Percentiles rank a stretch among this genome's conserved stretches.
Evolutionary conservation across 2,329 filamentous ascomycete genomes (phyloP).

Genomic region (Pseudogymnoascus pannorum): DNA sequence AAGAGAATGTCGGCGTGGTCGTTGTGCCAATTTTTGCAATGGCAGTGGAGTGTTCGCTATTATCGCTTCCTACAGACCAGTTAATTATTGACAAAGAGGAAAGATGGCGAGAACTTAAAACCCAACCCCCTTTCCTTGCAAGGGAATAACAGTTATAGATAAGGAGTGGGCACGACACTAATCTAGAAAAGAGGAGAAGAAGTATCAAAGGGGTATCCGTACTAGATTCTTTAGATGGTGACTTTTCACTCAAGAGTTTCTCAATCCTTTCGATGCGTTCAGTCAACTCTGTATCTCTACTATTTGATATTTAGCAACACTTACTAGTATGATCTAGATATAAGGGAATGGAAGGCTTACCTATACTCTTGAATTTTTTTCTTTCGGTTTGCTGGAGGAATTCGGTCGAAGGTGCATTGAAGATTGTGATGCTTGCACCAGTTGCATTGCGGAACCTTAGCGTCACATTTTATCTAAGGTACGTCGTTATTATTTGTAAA

Average conservation of each 20-base stretch:
- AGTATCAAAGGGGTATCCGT: neutral
- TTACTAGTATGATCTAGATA: slow-evolving; percentile 24
- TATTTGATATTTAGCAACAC: slow-evolving; percentile 3
- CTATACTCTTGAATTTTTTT: slow-evolving; percentile 34
- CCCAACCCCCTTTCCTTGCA: neutral
- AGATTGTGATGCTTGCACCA: slow-evolving; percentile 43
- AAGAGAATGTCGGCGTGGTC: neutral
- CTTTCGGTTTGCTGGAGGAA: slow-evolving; percentile 26
- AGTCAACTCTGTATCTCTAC: neutral
- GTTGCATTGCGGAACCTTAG: slow-evolving; percentile 37
- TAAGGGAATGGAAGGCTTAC: slow-evolving; percentile 27
- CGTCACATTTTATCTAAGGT: slow-evolving; percentile 43
- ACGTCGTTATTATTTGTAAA: neutral
- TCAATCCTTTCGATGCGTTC: neutral
- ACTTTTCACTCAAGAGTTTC: neutral
- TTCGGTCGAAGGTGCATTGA: slow-evolving; percentile 37
- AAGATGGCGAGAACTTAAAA: neutral
- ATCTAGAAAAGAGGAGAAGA: neutral
- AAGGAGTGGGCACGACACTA: neutral
- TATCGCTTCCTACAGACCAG: neutral
- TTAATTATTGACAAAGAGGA: neutral
- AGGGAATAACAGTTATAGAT: neutral
- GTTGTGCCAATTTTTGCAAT: neutral
- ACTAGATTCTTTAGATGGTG: neutral
- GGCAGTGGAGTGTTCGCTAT: neutral